phyloP scores from a whole-genome alignment of 2,329 filamentous ascomycete species.

The Beauveria bassiana region DNA sequence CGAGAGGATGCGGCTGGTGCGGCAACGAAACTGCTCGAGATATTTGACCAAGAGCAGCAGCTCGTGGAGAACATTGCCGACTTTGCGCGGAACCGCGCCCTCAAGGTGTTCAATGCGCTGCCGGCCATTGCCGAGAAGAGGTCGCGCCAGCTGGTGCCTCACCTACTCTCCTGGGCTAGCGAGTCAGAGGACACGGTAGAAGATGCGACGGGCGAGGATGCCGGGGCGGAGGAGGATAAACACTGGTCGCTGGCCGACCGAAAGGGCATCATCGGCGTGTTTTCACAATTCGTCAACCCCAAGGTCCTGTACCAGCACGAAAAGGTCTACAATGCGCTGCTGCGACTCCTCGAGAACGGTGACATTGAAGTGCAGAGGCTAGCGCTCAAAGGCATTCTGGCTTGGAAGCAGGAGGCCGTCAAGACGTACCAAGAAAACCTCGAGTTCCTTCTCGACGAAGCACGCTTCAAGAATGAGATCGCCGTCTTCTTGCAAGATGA shows the following conservation, averaged over 20 bases:
- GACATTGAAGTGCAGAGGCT: conserved; percentile 84
- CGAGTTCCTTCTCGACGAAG: conserved; percentile 80
- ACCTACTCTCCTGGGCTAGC: conserved; percentile 74
- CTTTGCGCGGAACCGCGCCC: conserved; percentile 65
- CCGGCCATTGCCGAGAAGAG: conserved; percentile 77
- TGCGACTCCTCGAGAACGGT: conserved; percentile 75
- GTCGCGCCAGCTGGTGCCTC: conserved; percentile 76
- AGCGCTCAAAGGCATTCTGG: conserved; percentile 73
- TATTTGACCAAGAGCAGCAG: conserved; percentile 58
- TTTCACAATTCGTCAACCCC: conserved; percentile 81
- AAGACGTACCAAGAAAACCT: conserved; percentile 77
- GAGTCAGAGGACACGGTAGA: conserved; percentile 38
- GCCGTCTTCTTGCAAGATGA: conserved; percentile 76
- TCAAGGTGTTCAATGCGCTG: conserved; percentile 67
- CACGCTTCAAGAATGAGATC: conserved; percentile 89
- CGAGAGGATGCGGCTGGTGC: conserved; percentile 46
- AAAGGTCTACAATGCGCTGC: conserved; percentile 67
- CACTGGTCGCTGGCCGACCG: conserved; percentile 73
- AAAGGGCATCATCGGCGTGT: conserved; percentile 72
- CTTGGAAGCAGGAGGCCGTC: conserved; percentile 78
- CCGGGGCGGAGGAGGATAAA: conserved; percentile 32
- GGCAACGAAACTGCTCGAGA: conserved; percentile 49
- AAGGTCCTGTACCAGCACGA: conserved; percentile 70
- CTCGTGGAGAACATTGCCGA: conserved; percentile 40
- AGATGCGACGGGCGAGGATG: conserved; percentile 37